phyloP scores from a whole-genome alignment of 106 monocot genomes.

The Vanilla planifolia region DNA sequence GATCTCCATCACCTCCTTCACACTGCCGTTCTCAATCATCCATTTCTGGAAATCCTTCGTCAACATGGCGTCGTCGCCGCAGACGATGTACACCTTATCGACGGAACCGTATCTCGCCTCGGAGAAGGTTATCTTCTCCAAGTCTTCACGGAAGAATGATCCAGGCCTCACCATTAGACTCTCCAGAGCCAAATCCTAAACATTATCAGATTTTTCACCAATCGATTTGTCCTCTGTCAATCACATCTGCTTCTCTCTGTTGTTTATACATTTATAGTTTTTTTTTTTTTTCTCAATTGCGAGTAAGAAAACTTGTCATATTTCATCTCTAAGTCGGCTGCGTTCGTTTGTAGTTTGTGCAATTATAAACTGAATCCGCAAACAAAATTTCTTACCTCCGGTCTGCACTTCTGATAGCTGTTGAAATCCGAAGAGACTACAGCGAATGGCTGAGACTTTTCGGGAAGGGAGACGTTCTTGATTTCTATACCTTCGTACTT shows the following conservation, averaged over 20 bases:
- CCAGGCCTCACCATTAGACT: not conserved
- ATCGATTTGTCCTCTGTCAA: too few species aligned
- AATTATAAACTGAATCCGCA: too few species aligned
- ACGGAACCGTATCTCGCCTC: conserved; percentile 22
- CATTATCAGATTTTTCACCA: not conserved
- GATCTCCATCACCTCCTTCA: conserved; percentile 25
- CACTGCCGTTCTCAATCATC: conserved; percentile 21
- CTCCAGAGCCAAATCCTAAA: conserved; percentile 9
- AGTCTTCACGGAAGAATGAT: not conserved
- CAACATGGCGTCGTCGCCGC: conserved; percentile 6
- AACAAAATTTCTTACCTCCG: not conserved
- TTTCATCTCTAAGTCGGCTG: too few species aligned
- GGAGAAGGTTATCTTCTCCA: conserved; percentile 1
- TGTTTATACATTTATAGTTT: too few species aligned
- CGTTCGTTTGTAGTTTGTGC: too few species aligned
- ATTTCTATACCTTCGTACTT: too few species aligned
- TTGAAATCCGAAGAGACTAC: not conserved
- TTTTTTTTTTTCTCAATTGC: too few species aligned
- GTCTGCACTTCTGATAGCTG: not conserved
- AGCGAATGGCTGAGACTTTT: not conserved
- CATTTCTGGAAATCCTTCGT: conserved; percentile 16
- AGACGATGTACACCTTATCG: conserved; percentile 9
- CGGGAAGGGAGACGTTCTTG: not conserved
- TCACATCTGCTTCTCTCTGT: too few species aligned
- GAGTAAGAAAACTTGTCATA: too few species aligned